Conservation (phyloP, 768 basidiomycete species). For the Arthromyces matolae region DNA sequence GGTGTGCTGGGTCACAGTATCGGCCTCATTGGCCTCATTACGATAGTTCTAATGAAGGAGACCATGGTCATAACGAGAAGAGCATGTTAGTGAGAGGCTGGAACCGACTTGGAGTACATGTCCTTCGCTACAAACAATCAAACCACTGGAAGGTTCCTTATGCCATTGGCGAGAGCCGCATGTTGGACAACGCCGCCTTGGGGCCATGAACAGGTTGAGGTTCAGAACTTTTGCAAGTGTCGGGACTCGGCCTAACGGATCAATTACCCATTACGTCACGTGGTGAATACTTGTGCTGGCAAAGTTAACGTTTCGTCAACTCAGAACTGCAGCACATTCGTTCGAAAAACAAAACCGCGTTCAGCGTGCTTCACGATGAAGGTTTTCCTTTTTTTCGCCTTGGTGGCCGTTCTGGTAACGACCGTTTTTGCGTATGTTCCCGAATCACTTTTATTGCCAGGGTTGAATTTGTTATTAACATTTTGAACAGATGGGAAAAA, state of each 20-base stretch:
- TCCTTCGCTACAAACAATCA: slow-evolving; percentile 86
- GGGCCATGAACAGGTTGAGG: slow-evolving; percentile 44
- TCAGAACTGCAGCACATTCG: not conserved
- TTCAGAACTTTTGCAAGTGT: not conserved
- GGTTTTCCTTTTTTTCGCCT: slow-evolving; percentile 39
- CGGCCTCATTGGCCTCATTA: slow-evolving; percentile 72
- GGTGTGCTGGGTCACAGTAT: slow-evolving; percentile 56
- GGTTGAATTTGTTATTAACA: slow-evolving; percentile 3
- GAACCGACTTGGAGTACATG: slow-evolving; percentile 77
- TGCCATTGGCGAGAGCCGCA: slow-evolving; percentile 88
- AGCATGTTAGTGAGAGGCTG: not conserved
- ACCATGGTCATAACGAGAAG: not conserved
- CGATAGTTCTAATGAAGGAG: slow-evolving; percentile 62
- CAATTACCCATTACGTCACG: not conserved
- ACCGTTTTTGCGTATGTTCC: slow-evolving; percentile 56
- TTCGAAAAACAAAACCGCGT: not conserved
- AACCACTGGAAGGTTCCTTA: slow-evolving; percentile 77
- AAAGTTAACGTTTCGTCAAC: not conserved
- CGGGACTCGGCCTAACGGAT: slow-evolving; percentile 8
- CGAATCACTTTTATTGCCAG: not conserved
- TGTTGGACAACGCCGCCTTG: slow-evolving; percentile 61
- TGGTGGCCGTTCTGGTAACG: slow-evolving; percentile 51
- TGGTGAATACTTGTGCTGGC: slow-evolving; percentile 8
- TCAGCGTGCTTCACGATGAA: slow-evolving; percentile 41
- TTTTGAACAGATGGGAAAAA: slow-evolving; percentile 61